phyloP scores from a whole-genome alignment of 2,329 filamentous ascomycete genomes.

The Calonectria honghensis region DNA sequence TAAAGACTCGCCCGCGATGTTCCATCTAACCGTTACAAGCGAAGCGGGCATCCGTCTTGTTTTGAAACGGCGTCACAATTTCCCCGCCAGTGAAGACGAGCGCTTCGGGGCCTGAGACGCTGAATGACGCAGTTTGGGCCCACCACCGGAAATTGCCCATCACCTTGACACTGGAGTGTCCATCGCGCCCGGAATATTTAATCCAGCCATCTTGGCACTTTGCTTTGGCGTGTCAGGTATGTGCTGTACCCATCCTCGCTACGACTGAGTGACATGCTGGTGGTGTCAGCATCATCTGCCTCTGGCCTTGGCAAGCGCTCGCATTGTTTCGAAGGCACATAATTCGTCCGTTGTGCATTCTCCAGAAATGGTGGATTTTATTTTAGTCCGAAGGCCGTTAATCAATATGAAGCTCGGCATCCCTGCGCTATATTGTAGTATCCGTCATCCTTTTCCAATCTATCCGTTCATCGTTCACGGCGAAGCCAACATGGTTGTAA shows the following conservation, averaged over 20 bases:
- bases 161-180: background rate
- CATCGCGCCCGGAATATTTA: background rate
- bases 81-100: conserved; percentile 14
- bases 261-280: conserved; percentile 1
- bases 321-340: background rate
- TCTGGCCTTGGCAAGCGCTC: background rate
- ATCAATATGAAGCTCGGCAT: background rate
- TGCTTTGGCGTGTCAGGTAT: conserved; percentile 14
- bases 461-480: background rate
- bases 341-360: background rate
- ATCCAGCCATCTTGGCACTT: conserved; percentile 7
- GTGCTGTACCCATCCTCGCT: background rate
- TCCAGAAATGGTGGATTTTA: background rate
- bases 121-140: conserved; percentile 1
- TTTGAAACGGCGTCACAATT: background rate
- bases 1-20: conserved; percentile 7
- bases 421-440: background rate
- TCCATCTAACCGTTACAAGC: conserved; percentile 3
- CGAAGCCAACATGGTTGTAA: background rate
- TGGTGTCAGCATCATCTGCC: conserved; percentile 19
- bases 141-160: conserved; percentile 16
- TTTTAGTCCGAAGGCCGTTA: background rate
- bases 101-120: conserved; percentile 13
- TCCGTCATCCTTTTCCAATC: background rate
- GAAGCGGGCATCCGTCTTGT: background rate